phyloP scores from a whole-genome alignment of 768 basidiomycete genomes.

The Kondoa subrosea region DNA sequence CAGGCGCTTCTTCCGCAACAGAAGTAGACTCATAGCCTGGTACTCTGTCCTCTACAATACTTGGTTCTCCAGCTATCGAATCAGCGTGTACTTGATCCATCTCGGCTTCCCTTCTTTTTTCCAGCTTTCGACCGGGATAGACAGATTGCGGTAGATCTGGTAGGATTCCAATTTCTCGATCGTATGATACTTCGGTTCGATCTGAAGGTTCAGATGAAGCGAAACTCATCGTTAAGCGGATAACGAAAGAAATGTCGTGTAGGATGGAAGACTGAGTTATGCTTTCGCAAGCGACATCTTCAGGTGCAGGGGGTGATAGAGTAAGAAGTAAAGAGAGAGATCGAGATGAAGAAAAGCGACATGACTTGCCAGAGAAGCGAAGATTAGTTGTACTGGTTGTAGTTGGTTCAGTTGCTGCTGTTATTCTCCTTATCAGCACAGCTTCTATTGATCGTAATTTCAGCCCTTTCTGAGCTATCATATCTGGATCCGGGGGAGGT shows the following conservation, averaged over 20 bases:
- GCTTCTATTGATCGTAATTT: constrained; percentile 62
- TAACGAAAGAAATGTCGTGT: constrained; percentile 61
- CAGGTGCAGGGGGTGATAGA: constrained; percentile 20
- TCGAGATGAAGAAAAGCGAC: constrained; percentile 64
- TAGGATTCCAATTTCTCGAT: constrained; percentile 10
- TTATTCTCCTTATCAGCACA: constrained; percentile 59
- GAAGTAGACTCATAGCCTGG: too few species aligned
- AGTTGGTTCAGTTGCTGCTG: background rate
- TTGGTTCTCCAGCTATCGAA: background rate
- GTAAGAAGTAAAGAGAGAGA: constrained; percentile 67
- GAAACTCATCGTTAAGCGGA: constrained; percentile 39
- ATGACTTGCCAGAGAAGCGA: constrained; percentile 75
- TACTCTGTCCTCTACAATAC: too few species aligned
- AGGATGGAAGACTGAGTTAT: constrained; percentile 55
- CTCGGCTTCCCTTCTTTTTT: background rate
- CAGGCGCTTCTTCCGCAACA: background rate
- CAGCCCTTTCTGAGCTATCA: constrained; percentile 53
- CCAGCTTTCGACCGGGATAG: background rate
- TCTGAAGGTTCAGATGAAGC: constrained; percentile 11
- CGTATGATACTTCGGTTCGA: constrained; percentile 13
- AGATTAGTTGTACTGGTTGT: too few species aligned
- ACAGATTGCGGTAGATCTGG: constrained; percentile 9
- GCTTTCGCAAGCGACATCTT: constrained; percentile 33
- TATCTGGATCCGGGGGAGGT: constrained; percentile 52
- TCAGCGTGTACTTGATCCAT: background rate